Evolutionary conservation across 352 stramenopile genomes (phyloP).

Genomic region (Saprolegnia diclina): DNA sequence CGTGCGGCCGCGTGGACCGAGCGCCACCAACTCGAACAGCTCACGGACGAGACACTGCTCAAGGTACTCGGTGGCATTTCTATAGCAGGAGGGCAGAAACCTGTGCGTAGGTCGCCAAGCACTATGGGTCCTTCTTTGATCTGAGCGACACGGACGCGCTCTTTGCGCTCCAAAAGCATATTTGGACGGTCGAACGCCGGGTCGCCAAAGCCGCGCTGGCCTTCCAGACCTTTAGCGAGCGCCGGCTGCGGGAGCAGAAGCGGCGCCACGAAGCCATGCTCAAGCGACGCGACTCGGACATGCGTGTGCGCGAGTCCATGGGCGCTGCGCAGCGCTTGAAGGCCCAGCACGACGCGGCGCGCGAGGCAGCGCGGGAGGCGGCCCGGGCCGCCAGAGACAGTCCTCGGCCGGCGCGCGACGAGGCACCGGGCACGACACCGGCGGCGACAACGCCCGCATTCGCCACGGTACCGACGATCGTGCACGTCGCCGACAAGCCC

Average conservation of each 20-base stretch:
- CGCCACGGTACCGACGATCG: background rate
- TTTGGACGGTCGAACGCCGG: constrained; percentile 67
- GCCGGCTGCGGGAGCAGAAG: constrained; percentile 70
- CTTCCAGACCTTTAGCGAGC: constrained; percentile 81
- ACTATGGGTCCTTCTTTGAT: constrained; percentile 76
- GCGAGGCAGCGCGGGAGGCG: background rate
- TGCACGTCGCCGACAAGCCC: background rate
- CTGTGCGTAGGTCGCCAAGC: constrained; percentile 46
- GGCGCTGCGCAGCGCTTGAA: constrained; percentile 30
- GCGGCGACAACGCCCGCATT: background rate
- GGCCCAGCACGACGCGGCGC: background rate
- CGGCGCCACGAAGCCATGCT: constrained; percentile 59
- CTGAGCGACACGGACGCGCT: constrained; percentile 39
- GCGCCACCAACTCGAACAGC: constrained; percentile 41
- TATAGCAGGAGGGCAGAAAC: constrained; percentile 43
- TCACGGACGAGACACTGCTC: constrained; percentile 38
- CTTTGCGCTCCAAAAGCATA: constrained; percentile 54
- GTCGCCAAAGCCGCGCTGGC: constrained; percentile 42
- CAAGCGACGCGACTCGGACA: constrained; percentile 66
- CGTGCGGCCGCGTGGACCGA: constrained; percentile 30
- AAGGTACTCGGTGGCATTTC: constrained; percentile 30
- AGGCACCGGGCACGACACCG: background rate
- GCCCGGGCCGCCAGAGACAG: background rate
- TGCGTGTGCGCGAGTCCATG: constrained; percentile 59
- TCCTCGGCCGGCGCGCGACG: background rate